A percentile compares a stretch with the other conserved stretches of the same genome.
Conservation (phyloP, 31 red algal genomes). For the Odonthalia washingtoniensis region DNA sequence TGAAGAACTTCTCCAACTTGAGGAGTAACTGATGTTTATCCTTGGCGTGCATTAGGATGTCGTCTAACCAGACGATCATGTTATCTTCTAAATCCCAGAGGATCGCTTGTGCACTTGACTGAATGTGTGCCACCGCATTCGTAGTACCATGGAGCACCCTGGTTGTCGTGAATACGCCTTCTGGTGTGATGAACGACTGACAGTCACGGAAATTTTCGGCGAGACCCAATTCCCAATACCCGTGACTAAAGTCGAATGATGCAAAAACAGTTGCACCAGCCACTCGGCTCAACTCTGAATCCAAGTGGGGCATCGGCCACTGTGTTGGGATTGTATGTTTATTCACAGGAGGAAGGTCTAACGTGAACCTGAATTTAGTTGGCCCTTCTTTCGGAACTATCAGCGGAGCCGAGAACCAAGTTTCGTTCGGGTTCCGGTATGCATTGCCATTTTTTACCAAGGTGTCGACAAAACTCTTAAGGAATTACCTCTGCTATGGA, state of each 20-base stretch:
- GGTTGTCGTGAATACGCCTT: constrained; percentile 37
- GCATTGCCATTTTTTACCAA: no score
- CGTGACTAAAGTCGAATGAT: constrained; percentile 45
- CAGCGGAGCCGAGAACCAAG: background rate
- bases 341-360: constrained; percentile 13
- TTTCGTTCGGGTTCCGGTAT: background rate
- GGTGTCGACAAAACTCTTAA: no score
- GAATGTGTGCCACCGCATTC: constrained; percentile 29
- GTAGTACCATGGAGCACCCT: constrained; percentile 31
- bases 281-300: constrained; percentile 8
- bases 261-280: constrained; percentile 7
- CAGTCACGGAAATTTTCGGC: background rate
- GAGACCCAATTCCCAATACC: constrained; percentile 43
- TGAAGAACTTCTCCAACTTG: background rate
- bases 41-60: constrained; percentile 34
- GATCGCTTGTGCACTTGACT: background rate
- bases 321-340: background rate
- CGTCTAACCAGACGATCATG: constrained; percentile 51
- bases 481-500: no score
- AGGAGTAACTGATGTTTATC: background rate
- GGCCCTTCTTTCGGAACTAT: background rate
- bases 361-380: background rate
- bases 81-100: background rate
- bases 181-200: constrained; percentile 37
- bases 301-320: constrained; percentile 34